phyloP scores from a whole-genome alignment of 2,329 filamentous ascomycete species.

The Colletotrichum somersetense region DNA sequence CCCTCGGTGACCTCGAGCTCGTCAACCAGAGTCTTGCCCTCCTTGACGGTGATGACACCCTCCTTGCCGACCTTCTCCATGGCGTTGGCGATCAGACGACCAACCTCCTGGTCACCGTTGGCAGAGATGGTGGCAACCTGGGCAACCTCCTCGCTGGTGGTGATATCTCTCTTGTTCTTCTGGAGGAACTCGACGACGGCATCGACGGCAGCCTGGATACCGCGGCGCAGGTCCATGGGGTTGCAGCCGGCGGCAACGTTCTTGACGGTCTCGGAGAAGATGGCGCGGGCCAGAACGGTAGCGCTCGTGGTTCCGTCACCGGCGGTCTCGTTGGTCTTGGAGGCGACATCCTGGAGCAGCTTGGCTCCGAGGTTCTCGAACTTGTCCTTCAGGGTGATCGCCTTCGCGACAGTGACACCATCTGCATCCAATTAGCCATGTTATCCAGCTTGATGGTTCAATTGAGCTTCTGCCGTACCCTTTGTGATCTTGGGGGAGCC shows the following conservation, averaged over 20 bases:
- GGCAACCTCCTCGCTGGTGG: slow-evolving; percentile 95
- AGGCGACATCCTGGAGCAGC: slow-evolving; percentile 96
- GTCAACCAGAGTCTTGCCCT: slow-evolving; percentile 97
- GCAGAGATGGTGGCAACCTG: slow-evolving; percentile 99
- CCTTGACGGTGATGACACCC: slow-evolving; percentile 99
- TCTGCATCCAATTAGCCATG: slow-evolving; percentile 63
- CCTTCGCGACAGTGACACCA: slow-evolving; percentile 90
- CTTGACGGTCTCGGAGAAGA: slow-evolving; percentile 99
- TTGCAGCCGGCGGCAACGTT: slow-evolving; percentile 99
- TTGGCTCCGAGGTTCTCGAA: slow-evolving; percentile 99
- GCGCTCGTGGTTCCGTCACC: slow-evolving; percentile 99
- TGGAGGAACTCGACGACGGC: slow-evolving; percentile 94
- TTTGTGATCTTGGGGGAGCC: slow-evolving; percentile 99
- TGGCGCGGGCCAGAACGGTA: slow-evolving; percentile 95
- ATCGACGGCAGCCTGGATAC: slow-evolving; percentile 96
- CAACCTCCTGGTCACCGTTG: slow-evolving; percentile 96
- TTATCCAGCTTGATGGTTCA: background rate
- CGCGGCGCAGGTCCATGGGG: slow-evolving; percentile 97
- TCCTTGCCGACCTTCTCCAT: slow-evolving; percentile 99
- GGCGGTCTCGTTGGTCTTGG: slow-evolving; percentile 98
- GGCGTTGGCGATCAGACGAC: slow-evolving; percentile 94
- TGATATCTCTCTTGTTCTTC: slow-evolving; percentile 97
- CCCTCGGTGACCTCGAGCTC: slow-evolving; percentile 99
- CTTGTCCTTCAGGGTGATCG: slow-evolving; percentile 95
- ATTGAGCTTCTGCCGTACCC: slow-evolving; percentile 67